A percentile compares a stretch with the other conserved stretches of the same genome.
These are phyloP conservation scores for Lachnellula suecica DNA, from an alignment of 2,329 filamentous ascomycete genomes.

Conservation along the genomic window DNA sequence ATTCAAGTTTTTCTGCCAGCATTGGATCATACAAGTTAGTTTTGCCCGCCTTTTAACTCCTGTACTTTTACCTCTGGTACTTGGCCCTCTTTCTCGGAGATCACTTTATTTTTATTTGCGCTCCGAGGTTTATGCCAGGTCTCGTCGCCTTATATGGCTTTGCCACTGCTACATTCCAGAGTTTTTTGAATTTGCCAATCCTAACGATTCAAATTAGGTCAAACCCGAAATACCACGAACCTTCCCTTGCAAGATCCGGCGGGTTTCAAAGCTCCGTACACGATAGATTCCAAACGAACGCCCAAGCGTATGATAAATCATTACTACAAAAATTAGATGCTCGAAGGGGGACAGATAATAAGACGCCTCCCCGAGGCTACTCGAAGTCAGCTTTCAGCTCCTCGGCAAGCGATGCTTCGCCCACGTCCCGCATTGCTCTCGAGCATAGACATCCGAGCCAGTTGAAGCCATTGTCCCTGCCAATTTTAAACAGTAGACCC, in stretches of 20 bases:
- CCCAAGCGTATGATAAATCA: slow-evolving; percentile 38
- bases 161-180: no score
- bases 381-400: slow-evolving; percentile 30
- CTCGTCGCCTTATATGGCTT: no score
- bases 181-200: background rate
- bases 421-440: slow-evolving; percentile 31
- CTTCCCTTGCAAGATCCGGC: slow-evolving; percentile 17
- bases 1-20: slow-evolving; percentile 35
- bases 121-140: no score
- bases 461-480: slow-evolving; percentile 35
- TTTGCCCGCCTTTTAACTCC: no score
- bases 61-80: no score
- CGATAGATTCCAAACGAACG: slow-evolving; percentile 33
- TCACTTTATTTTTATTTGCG: no score
- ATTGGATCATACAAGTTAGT: slow-evolving; percentile 32
- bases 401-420: slow-evolving; percentile 33
- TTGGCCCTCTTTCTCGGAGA: no score
- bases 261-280: slow-evolving; percentile 37
- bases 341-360: slow-evolving; percentile 31
- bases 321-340: slow-evolving; percentile 35
- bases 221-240: slow-evolving; percentile 28
- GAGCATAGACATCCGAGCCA: slow-evolving; percentile 29
- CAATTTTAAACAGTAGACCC: slow-evolving; percentile 29
- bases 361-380: slow-evolving; percentile 31
- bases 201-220: background rate